Evolutionary conservation across 306 rosid species (phyloP), one percentile per base, ranked within the genome.

Genomic region (Ziziphus jujuba): DNA sequence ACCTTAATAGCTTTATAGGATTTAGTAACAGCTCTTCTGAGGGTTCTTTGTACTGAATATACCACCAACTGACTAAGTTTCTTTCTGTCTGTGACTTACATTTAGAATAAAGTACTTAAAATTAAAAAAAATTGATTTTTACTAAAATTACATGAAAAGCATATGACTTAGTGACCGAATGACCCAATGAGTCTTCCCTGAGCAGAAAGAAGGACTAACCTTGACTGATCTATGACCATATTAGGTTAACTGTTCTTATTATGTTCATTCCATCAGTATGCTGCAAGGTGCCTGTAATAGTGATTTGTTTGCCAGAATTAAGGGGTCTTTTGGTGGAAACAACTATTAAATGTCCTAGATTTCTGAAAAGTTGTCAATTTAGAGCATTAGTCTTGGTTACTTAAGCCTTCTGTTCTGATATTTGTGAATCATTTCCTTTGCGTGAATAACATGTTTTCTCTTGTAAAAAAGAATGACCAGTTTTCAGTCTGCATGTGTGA

Each of bases 241-340:
- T 28, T 2, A 28, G 2, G 33, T 28, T 28, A 28, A 28, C 33
- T 28, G 33, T 28, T 28, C 33, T 28, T 28, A 28, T 28, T 28
- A 28, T 28, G 33, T 28, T 28, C 33, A 28, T 28, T 28, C 33
- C 33, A 28, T 28, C 33, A 4, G 33, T 28, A 28, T 63, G 66
- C 66, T 40, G 52, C 35, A n/a, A 40, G 53, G 66, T 61, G 38
- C 66, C 52, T 22, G 53, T 61, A 61, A 61, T 38, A 36, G 19
- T 61, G 66, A 61, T 40, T n/a, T 33, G 31, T 61, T 61, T 61
- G 51, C 52, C 34, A 40, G 34, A 38, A 61, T 31, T 61, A 61
- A 61, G 9, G 65, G 50, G 65, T 61, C 65, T 61, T 61, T 61
- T 21, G 19, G 15, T 61, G 49, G 65, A 38, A 36, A 61, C 51